Evolutionary conservation across 257 asterid species (phyloP).

Genomic region (Scutellaria galericulata): DNA sequence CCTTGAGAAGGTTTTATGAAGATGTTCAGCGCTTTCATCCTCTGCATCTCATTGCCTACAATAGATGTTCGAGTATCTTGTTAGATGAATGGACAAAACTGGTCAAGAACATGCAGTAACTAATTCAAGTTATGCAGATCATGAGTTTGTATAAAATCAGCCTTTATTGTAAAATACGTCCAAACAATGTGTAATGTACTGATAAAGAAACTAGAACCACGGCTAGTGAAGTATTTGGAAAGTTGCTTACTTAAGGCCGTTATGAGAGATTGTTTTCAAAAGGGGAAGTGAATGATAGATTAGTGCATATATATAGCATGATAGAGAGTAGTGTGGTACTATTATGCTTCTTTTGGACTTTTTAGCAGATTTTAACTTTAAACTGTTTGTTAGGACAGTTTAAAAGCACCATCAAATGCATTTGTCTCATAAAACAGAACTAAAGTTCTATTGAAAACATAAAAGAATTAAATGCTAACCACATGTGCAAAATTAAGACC

Average conservation of each 20-base stretch:
- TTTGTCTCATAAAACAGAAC: too few species aligned
- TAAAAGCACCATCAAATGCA: background rate
- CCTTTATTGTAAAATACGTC: background rate
- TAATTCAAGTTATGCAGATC: background rate
- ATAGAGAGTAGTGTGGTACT: background rate
- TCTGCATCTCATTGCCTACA: conserved; percentile 78
- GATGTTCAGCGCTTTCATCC: conserved; percentile 64
- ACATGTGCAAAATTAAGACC: background rate
- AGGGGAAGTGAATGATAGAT: background rate
- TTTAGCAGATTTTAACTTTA: background rate
- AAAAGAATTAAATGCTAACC: background rate
- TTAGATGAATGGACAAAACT: background rate
- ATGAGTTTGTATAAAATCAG: background rate
- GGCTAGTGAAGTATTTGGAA: conserved; percentile 1
- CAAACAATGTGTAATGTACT: conserved; percentile 2
- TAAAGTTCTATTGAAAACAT: too few species aligned
- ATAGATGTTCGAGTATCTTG: background rate
- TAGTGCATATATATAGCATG: conserved; percentile 5
- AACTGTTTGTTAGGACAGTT: background rate
- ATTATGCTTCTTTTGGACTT: too few species aligned
- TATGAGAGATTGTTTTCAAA: background rate
- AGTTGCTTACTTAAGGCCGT: background rate
- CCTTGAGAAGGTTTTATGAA: conserved; percentile 55
- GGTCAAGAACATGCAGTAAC: background rate
- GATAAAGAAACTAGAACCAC: conserved; percentile 3